Evolutionary conservation across 2,329 filamentous ascomycete species (phyloP).

Genomic region (Clonostachys byssicola): DNA sequence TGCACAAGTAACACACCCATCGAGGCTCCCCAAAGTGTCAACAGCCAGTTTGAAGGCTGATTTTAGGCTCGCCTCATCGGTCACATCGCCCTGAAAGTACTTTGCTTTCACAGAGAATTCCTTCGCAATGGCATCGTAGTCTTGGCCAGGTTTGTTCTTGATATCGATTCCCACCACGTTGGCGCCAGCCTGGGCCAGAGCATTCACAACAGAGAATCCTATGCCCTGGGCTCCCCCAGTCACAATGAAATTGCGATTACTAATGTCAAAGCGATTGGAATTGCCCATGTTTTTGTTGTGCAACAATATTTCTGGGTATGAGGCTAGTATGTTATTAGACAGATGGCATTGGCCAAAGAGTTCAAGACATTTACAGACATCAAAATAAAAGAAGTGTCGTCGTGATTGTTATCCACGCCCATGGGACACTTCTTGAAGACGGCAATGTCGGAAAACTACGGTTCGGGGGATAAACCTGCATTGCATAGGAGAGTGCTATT

Average conservation of each 20-base stretch:
- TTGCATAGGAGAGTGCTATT: too few species aligned
- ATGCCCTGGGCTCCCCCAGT: slow-evolving; percentile 14
- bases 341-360: too few species aligned
- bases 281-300: too few species aligned
- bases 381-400: too few species aligned
- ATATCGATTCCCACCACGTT: slow-evolving; percentile 29
- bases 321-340: too few species aligned
- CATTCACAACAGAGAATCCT: slow-evolving; percentile 26
- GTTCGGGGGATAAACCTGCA: too few species aligned
- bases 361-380: too few species aligned
- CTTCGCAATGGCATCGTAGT: slow-evolving; percentile 1
- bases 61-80: slow-evolving; percentile 17
- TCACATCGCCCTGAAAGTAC: slow-evolving; percentile 23
- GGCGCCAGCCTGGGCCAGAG: slow-evolving; percentile 31
- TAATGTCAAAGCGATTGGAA: too few species aligned
- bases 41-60: slow-evolving; percentile 13
- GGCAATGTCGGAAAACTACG: too few species aligned
- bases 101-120: slow-evolving; percentile 13
- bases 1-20: slow-evolving; percentile 23
- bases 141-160: slow-evolving; percentile 17
- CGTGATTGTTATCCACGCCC: too few species aligned
- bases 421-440: too few species aligned
- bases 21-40: slow-evolving; percentile 13
- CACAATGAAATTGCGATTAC: neutral
- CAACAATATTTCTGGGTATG: too few species aligned